Base-by-base conservation (phyloP, 345 rosid genomes). In the Sapria himalayana region DNA sequence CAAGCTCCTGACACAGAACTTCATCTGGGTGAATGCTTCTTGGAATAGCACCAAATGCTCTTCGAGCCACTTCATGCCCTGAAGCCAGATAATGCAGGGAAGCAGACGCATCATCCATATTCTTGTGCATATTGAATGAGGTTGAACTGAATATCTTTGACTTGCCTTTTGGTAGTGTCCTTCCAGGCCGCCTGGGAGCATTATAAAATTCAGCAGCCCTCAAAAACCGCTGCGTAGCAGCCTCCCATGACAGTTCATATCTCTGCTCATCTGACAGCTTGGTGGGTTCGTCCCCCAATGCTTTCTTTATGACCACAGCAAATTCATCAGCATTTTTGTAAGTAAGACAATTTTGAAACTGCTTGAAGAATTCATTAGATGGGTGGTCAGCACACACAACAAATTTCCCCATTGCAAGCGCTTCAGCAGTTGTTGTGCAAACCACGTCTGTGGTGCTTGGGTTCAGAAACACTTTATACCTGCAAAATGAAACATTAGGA, bases 371-470 rank as follows among this genome's bases (percentile, higher is more conserved):
- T 22, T 70, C 63, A 21, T 70, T 66, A 0, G 77, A 70, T 31
- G 54, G 50, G 46, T 66, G 77, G 41, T 70, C 37, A 15, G 67
- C 63, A 25, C 67, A 62, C 17, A 76, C 67, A 29, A 73, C 86
- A 3, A 55, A 58, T 54, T 89, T 89, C 1, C 95, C 95, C 99
- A 89, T 84, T 16, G 99, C 99, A 60, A 84, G 60, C 33, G 95
- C 93, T 73, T 89, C 99, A 43, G 93, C 92, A 7, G 92, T 84
- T 33, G 95, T 84, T 15, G 99, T 89, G 67, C 95, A 89, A 41
- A 89, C 95, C 24, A 89, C 95, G 37, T 89, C 99, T 7, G 92
- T 79, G 33, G 95, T 89, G 77, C 99, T 89, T 6, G 99, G 95
- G 57, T 89, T 89, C 57, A 89, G 65, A 62, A 89, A 89, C 56